These are phyloP conservation scores for Candida sp. DNA, from an alignment of 1,139 yeast genomes.

Conservation along the genomic window DNA sequence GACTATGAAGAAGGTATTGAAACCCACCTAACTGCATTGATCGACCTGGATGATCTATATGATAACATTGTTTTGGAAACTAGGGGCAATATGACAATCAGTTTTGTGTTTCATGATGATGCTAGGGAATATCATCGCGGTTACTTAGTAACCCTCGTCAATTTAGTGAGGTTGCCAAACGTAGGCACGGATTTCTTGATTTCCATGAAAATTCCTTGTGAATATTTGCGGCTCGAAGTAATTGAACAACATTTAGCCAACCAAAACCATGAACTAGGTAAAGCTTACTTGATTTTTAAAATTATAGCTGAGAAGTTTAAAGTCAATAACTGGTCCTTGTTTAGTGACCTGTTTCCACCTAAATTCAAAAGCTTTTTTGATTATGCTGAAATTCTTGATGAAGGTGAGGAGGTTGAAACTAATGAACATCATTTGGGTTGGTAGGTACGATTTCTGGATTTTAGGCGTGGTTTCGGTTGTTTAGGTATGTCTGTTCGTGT, in stretches of 20 bases:
- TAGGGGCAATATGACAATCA: conserved; percentile 10
- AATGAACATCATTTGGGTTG: too few relatives aligned
- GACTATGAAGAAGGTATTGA: conserved; percentile 32
- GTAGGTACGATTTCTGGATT: too few relatives aligned
- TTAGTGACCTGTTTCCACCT: conserved; percentile 9
- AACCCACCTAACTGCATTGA: conserved; percentile 41
- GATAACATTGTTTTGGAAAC: conserved; percentile 13
- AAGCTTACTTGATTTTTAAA: conserved; percentile 15
- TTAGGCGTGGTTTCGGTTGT: too few relatives aligned
- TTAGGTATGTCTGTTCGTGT: too few relatives aligned
- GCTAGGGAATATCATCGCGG: conserved; percentile 3
- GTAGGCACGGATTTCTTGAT: conserved; percentile 62
- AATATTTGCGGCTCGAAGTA: conserved; percentile 39
- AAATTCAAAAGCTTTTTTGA: too few relatives aligned
- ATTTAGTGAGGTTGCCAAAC: conserved; percentile 47
- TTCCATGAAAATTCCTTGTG: conserved; percentile 53
- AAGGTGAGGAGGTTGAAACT: too few relatives aligned
- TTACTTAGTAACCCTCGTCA: conserved; percentile 22
- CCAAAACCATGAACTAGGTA: conserved; percentile 2
- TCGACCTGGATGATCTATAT: background rate
- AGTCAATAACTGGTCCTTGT: conserved; percentile 26
- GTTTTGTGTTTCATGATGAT: conserved; percentile 7
- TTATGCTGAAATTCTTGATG: too few relatives aligned
- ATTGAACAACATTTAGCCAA: conserved; percentile 25
- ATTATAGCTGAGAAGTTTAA: conserved; percentile 15